A percentile compares a stretch with the other conserved stretches of the same genome.
These are phyloP conservation scores for Leishmania lainsoni DNA, from an alignment of 208 protist species.

Conservation along the genomic window DNA sequence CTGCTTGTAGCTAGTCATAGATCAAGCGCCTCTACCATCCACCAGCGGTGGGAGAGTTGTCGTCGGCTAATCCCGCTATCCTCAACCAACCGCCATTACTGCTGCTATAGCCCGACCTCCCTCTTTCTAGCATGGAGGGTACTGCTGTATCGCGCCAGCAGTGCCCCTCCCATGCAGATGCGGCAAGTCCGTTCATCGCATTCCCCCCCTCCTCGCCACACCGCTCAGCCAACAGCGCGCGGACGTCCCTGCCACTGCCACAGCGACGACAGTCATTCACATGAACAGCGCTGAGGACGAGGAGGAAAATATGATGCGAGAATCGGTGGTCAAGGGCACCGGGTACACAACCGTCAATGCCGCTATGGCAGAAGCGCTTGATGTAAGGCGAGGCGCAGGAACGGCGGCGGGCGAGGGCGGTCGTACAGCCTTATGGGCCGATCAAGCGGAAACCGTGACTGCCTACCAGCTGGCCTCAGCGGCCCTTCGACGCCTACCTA, in stretches of 20 bases:
- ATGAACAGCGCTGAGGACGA: not conserved
- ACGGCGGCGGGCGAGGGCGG: not conserved
- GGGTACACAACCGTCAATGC: not conserved
- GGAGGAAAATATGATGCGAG: not conserved
- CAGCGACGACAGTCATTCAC: constrained; percentile 8
- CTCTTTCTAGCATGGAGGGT: not conserved
- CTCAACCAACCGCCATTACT: not conserved
- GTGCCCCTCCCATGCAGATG: not conserved
- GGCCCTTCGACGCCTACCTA: not conserved
- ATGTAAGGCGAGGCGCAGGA: not conserved
- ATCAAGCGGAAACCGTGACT: not conserved
- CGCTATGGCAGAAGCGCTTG: not conserved
- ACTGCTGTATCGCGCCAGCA: not conserved
- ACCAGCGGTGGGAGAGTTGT: not conserved
- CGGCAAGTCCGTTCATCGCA: not conserved
- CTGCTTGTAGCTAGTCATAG: not conserved
- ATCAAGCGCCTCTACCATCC: not conserved
- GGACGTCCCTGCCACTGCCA: not conserved
- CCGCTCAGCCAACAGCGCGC: not conserved
- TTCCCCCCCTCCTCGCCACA: not conserved
- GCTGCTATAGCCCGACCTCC: not conserved
- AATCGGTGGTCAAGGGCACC: not conserved
- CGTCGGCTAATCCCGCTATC: not conserved
- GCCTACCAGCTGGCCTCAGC: constrained; percentile 6
- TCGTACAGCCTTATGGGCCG: not conserved